Evolutionary conservation across 2,329 filamentous ascomycete species (phyloP).

Genomic region (Coniella lustricola): DNA sequence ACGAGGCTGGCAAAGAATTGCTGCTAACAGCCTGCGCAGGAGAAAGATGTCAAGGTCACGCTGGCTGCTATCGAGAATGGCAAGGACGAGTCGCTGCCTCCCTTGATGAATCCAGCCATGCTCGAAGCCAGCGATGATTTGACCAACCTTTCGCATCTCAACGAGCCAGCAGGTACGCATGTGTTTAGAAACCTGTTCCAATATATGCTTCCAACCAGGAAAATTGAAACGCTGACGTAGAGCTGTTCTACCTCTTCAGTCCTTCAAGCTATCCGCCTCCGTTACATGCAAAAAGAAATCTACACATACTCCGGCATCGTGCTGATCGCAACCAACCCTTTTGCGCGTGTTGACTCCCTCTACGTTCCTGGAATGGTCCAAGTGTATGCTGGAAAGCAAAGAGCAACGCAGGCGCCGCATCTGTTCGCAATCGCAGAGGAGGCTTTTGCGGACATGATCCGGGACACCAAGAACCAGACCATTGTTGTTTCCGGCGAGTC

Average conservation of each 20-base stretch:
- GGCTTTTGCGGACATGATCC: slow-evolving; percentile 96
- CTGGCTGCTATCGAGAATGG: slow-evolving; percentile 68
- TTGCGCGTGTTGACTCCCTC: slow-evolving; percentile 92
- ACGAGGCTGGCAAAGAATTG: slow-evolving; percentile 4
- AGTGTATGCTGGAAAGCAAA: slow-evolving; percentile 93
- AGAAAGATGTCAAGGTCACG: slow-evolving; percentile 72
- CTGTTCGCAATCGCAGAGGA: slow-evolving; percentile 98
- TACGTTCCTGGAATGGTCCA: slow-evolving; percentile 99
- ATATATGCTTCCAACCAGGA: not conserved
- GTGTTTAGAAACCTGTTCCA: not conserved
- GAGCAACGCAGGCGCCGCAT: slow-evolving; percentile 94
- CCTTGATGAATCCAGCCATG: slow-evolving; percentile 96
- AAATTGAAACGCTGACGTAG: slow-evolving; percentile 20
- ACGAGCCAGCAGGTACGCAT: slow-evolving; percentile 84
- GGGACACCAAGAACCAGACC: slow-evolving; percentile 93
- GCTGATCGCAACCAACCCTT: slow-evolving; percentile 95
- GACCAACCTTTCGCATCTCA: slow-evolving; percentile 94
- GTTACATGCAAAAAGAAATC: slow-evolving; percentile 97
- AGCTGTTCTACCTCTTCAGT: slow-evolving; percentile 46
- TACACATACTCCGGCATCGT: slow-evolving; percentile 99
- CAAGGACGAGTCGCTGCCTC: slow-evolving; percentile 73
- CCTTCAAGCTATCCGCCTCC: slow-evolving; percentile 91
- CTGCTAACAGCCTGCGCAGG: slow-evolving; percentile 40
- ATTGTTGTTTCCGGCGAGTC: slow-evolving; percentile 99
- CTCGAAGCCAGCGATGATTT: slow-evolving; percentile 97